Base-by-base conservation (phyloP, 2,329 filamentous ascomycete species). In the Calonectria naviculata region DNA sequence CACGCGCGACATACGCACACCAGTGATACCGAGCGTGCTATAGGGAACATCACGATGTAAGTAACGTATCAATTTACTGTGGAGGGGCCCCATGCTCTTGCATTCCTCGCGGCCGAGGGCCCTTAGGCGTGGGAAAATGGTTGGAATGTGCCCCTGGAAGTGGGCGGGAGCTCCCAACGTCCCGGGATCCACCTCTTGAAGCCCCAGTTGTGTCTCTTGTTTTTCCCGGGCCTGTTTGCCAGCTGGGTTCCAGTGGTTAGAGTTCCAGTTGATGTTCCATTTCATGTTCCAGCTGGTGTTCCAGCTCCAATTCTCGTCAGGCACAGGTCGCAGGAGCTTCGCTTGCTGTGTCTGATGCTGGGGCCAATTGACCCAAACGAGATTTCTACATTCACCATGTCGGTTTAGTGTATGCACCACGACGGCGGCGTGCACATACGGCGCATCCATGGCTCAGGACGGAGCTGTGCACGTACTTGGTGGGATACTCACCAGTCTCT, bases 161-260 rank as follows among this genome's bases (percentile, higher is more conserved):
- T 46, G 62, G 31, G 63, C 67, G 70, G 67, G 73, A 68, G 72
- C 70, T 70, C 74, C 73, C 73, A 77, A 76, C 74, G 75, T 77
- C 75, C 74, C 74, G 73, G 36, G 52, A 67, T 69, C 74, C 68
- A 73, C 76, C 64, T 46, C 73, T 66, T 66, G 72, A 58, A 75
- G 75, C 65, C 74, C 70, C 75, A 66, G 47, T 36, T 56, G 31
- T 41, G 54, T 61, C 26, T 52, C 24, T 46, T 38, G 41, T 63
- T 12, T 24, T 44, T 49, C 34, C 61, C 44, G 24, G 26, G 34
- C 24, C 9, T 42, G 21, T 29, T 65, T 36, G 28, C 34, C 61
- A 36, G 5, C 31, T 52, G 19, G 42, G 31, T 52, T 61, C 36
- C 56, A 17, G 19, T 67, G 12, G 52, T 47, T 42, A 29, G 54